Evolutionary conservation across 768 basidiomycete genomes (phyloP), one percentile per base, ranked within the genome.

Genomic region (Pisolithus microcarpus): DNA sequence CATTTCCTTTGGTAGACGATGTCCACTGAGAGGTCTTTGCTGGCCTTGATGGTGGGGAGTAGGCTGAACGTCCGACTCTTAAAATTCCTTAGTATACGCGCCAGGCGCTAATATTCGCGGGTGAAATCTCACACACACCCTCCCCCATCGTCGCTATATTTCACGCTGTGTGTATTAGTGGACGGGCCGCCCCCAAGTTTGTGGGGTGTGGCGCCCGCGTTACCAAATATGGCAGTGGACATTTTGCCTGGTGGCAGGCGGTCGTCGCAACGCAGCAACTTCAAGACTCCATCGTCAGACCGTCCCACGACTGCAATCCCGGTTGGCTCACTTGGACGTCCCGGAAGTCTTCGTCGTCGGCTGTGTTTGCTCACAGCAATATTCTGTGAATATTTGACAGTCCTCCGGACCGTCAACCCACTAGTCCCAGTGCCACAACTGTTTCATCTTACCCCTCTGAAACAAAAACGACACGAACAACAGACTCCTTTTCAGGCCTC

Each of bases 211-310:
- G 48, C 42, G 49, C 16, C n/a, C 8, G 11, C 18, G 21, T 26
- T 34, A 51, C 60, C 43, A 53, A 65, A 66, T 53, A 42, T 34
- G 57, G 65, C 43, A 36, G 55, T 60, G 4, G 57, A 52, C 53
- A 39, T 55, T 51, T 48, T 49, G 53, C 53, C 48, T 64, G 48
- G 57, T 56, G 65, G 42, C 42, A 43, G 23, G 61, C 53, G 54
- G 60, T 62, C 61, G 60, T 59, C 28, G n/a, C 58, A 63, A 56
- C 65, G 65, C 66, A 63, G 65, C 47, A 52, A 49, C n/a, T n/a
- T n/a, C n/a, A n/a, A n/a, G 58, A 59, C 58, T 58, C 61, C 62
- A 56, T 56, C 57, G 54, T 54, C 38, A 45, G 56, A 56, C 61
- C 59, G 57, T 53, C 31, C 31, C 55, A 36, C 36, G 19, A 40